A percentile compares a stretch with the other conserved stretches of the same genome.
Conservation (phyloP, 1,139 yeast species). For the Suhomyces wounanorum region DNA sequence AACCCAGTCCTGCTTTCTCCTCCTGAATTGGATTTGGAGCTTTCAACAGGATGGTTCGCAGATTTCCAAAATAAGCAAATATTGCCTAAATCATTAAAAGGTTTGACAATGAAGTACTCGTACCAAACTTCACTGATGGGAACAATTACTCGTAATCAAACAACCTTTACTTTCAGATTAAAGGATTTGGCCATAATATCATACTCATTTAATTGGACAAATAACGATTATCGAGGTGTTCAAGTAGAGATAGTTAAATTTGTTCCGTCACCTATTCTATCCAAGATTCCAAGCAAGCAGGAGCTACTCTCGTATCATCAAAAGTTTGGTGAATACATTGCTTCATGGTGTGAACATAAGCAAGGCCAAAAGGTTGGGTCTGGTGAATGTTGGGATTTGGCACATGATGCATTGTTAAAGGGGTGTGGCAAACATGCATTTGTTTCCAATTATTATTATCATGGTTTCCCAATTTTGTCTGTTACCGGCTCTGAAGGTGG, state of each 20-base stretch:
- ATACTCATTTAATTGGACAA: slow-evolving; percentile 52
- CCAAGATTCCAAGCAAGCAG: slow-evolving; percentile 34
- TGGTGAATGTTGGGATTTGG: slow-evolving; percentile 83
- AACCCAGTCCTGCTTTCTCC: slow-evolving; percentile 21
- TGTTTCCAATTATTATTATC: slow-evolving; percentile 53
- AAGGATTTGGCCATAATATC: slow-evolving; percentile 53
- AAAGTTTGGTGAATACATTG: slow-evolving; percentile 55
- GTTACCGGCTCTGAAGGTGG: slow-evolving; percentile 30
- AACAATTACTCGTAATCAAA: slow-evolving; percentile 16
- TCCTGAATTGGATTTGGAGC: slow-evolving; percentile 45
- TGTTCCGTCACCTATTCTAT: slow-evolving; percentile 51
- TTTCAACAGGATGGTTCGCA: slow-evolving; percentile 50
- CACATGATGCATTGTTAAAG: slow-evolving; percentile 59
- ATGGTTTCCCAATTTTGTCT: slow-evolving; percentile 58
- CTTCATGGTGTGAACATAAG: slow-evolving; percentile 62
- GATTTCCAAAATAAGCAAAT: slow-evolving; percentile 19
- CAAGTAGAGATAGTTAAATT: slow-evolving; percentile 36
- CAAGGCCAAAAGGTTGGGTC: slow-evolving; percentile 59
- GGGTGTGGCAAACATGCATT: slow-evolving; percentile 67
- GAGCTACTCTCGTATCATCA: slow-evolving; percentile 45
- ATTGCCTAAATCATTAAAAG: slow-evolving; percentile 41
- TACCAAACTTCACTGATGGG: slow-evolving; percentile 21
- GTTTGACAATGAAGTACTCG: slow-evolving; percentile 36
- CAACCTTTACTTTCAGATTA: slow-evolving; percentile 40
- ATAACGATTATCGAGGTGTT: slow-evolving; percentile 23